Conservation (phyloP, 768 basidiomycete species). For the Ramaria sp. region DNA sequence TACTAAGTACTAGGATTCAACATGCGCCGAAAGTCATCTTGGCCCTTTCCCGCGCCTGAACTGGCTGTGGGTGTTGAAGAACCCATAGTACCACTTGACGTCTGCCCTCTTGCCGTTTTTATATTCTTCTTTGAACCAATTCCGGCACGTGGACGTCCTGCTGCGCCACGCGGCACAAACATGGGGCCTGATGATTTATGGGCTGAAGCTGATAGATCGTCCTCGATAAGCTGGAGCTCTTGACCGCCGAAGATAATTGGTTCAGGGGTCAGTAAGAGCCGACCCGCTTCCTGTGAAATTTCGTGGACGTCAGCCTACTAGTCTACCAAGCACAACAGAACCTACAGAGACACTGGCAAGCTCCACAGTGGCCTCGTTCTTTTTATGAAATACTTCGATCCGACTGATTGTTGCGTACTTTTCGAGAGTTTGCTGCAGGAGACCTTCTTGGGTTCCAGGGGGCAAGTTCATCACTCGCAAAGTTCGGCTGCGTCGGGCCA, state of each 20-base stretch:
- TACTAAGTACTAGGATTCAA: slow-evolving; percentile 1
- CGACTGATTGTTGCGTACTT: slow-evolving; percentile 63
- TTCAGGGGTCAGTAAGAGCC: slow-evolving; percentile 59
- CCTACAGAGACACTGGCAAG: slow-evolving; percentile 28
- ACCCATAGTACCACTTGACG: background rate
- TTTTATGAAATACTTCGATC: slow-evolving; percentile 60
- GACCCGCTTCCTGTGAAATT: slow-evolving; percentile 63
- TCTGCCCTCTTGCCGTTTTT: background rate
- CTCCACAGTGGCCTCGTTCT: slow-evolving; percentile 31
- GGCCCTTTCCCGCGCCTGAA: background rate
- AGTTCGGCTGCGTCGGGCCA: slow-evolving; percentile 53
- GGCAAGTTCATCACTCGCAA: slow-evolving; percentile 72
- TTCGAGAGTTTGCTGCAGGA: slow-evolving; percentile 83
- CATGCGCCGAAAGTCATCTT: slow-evolving; percentile 9
- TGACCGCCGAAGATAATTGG: slow-evolving; percentile 62
- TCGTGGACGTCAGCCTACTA: background rate
- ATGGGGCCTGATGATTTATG: slow-evolving; percentile 29
- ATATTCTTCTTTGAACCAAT: slow-evolving; percentile 29
- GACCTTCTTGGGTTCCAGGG: slow-evolving; percentile 71
- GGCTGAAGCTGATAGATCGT: slow-evolving; percentile 26
- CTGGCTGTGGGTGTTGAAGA: background rate
- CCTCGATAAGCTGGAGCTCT: slow-evolving; percentile 49
- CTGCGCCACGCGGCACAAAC: slow-evolving; percentile 60
- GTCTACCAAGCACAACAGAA: slow-evolving; percentile 4
- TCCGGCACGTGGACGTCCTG: slow-evolving; percentile 61